Evolutionary conservation across 768 basidiomycete species (phyloP), one percentile per base, ranked within the genome.

Genomic region (Russula olivacea): DNA sequence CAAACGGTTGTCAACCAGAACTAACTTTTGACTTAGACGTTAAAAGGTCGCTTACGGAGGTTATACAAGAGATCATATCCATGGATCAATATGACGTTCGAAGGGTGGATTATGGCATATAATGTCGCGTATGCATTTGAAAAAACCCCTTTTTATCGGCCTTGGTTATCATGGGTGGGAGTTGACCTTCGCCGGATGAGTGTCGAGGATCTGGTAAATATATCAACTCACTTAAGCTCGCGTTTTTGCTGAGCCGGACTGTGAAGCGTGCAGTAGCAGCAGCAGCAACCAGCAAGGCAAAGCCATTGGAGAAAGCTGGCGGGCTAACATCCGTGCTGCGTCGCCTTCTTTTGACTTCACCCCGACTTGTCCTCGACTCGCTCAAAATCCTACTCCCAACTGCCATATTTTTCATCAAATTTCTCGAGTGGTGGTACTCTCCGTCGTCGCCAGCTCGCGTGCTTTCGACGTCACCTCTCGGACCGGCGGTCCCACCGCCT

Each of bases 371-470:
- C 10, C 79, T 94, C 36, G 89, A 93, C 72, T 92, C 90, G 2
- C 77, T 94, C 43, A 83, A 86, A 63, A 76, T 91, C 52, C 79
- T 91, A 51, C 81, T 94, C 38, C 96, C 92, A 17, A 89, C 87
- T 21, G 88, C 89, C 47, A 93, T 99, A 62, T 96, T 99, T 74
- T 90, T 92, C 72, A 79, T 99, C 78, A 96, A 94, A 74, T 95
- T 98, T 75, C 79, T 97, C 51, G 94, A 98, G 75, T 99, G 97
- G 94, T 99, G 96, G 94, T 98, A 98, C 71, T 95, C 93, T 4
- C 94, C 97, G 23, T 82, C 82, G 49, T 97, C 92, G 12, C 94
- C 89, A 4, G 91, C 89, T 19, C 83, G 86, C 45, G 83, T 84
- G n/a, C 75, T 91, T 58, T 80, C 84, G 10, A 79, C 79, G 36